Conservation (phyloP, 805 yeast species). For the Kazachstania africana region DNA sequence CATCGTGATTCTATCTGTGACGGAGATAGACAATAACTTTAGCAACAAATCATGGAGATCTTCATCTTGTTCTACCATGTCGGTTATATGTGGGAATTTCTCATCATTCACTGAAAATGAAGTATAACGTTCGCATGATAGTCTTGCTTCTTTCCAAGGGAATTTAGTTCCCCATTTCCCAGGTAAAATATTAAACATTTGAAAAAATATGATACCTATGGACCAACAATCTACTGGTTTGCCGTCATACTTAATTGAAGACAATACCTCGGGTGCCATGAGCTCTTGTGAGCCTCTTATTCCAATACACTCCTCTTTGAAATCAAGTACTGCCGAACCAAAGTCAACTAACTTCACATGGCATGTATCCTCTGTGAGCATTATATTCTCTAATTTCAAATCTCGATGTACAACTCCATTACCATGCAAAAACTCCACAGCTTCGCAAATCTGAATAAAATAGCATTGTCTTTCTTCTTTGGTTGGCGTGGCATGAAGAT, state of each 20-base stretch:
- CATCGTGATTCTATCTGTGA: not conserved
- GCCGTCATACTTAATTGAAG: slow-evolving; percentile 52
- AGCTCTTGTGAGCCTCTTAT: slow-evolving; percentile 81
- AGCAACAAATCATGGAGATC: not conserved
- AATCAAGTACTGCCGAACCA: slow-evolving; percentile 68
- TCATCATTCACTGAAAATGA: not conserved
- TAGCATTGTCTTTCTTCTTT: slow-evolving; percentile 34
- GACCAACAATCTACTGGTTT: slow-evolving; percentile 78
- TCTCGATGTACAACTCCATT: slow-evolving; percentile 78
- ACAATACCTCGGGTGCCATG: slow-evolving; percentile 73
- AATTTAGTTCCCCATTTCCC: slow-evolving; percentile 43
- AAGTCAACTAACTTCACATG: slow-evolving; percentile 71
- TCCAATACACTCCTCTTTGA: slow-evolving; percentile 44
- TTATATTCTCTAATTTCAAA: slow-evolving; percentile 74
- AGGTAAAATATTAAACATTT: slow-evolving; percentile 42
- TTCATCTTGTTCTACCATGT: not conserved
- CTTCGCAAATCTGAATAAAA: slow-evolving; percentile 59
- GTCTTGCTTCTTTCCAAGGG: slow-evolving; percentile 55
- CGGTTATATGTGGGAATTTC: too few species aligned
- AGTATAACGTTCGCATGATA: not conserved
- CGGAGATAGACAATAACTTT: not conserved
- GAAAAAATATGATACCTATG: slow-evolving; percentile 70
- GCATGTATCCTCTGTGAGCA: slow-evolving; percentile 52
- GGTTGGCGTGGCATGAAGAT: not conserved
- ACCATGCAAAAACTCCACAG: slow-evolving; percentile 62